A percentile compares a stretch with the other conserved stretches of the same genome.
Evolutionary conservation across 2,329 filamentous ascomycete species (phyloP).

Genomic region (Aspergillus unguis): DNA sequence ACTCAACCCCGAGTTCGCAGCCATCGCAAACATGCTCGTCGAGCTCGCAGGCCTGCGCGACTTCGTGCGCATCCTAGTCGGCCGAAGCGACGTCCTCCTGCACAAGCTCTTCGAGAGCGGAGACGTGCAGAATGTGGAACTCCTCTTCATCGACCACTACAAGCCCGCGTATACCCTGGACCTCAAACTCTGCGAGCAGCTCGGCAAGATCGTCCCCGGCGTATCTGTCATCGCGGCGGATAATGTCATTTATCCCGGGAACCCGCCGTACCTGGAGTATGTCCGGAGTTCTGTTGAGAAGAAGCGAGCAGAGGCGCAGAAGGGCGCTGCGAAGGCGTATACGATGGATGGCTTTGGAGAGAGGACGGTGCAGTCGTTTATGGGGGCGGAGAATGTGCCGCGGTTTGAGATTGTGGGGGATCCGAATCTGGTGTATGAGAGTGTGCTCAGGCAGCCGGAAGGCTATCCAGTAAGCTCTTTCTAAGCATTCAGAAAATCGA

Average conservation of each 20-base stretch:
- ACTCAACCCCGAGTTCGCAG: constrained; percentile 69
- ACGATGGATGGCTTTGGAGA: constrained; percentile 22
- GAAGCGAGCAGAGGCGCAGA: constrained; percentile 51
- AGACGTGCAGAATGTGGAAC: constrained; percentile 58
- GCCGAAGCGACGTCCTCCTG: constrained; percentile 64
- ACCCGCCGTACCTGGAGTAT: constrained; percentile 55
- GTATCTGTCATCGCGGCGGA: constrained; percentile 50
- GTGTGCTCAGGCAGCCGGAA: constrained; percentile 36
- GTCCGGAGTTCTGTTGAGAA: constrained; percentile 62
- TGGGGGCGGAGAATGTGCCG: constrained; percentile 24
- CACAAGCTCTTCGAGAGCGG: constrained; percentile 56
- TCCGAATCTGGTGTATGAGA: constrained; percentile 65
- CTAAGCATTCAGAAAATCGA: not conserved
- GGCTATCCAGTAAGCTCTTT: constrained; percentile 22
- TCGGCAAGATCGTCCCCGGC: constrained; percentile 58
- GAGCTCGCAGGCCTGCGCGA: constrained; percentile 70
- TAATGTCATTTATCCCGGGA: constrained; percentile 45
- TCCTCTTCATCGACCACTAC: constrained; percentile 78
- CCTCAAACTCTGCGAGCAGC: constrained; percentile 70
- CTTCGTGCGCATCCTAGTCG: constrained; percentile 67
- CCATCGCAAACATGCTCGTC: constrained; percentile 65
- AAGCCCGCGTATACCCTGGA: constrained; percentile 73
- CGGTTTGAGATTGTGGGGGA: constrained; percentile 49
- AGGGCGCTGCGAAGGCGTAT: constrained; percentile 18
- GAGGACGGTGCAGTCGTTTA: constrained; percentile 23